phyloP scores from a whole-genome alignment of 768 basidiomycete genomes.

The Mycena polygramma region DNA sequence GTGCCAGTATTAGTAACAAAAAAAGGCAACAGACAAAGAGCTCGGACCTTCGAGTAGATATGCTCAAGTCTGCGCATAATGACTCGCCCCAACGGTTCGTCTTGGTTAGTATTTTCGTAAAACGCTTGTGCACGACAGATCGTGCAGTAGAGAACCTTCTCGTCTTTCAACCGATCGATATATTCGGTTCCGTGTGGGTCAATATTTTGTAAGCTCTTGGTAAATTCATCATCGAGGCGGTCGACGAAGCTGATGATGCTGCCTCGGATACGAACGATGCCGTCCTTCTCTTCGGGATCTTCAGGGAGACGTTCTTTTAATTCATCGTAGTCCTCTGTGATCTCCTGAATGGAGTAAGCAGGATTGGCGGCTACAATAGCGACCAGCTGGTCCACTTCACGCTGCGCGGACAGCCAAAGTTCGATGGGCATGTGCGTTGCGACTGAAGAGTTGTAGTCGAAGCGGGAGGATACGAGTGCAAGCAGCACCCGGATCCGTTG shows the following conservation, averaged over 20 bases:
- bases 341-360: conserved; percentile 87
- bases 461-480: conserved; percentile 92
- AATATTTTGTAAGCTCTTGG: conserved; percentile 95
- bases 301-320: conserved; percentile 82
- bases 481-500: conserved; percentile 95
- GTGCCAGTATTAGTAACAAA: conserved; percentile 23
- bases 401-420: conserved; percentile 88
- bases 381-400: conserved; percentile 91
- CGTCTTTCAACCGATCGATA: conserved; percentile 95
- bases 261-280: conserved; percentile 89
- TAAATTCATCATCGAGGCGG: conserved; percentile 98
- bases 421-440: conserved; percentile 93
- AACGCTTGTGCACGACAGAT: conserved; percentile 93
- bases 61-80: conserved; percentile 97
- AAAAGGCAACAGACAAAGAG: not conserved
- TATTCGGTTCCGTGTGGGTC: conserved; percentile 99
- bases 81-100: conserved; percentile 87
- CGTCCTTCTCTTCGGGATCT: conserved; percentile 68
- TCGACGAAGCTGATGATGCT: conserved; percentile 97
- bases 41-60: conserved; percentile 90
- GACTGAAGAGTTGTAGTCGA: conserved; percentile 95
- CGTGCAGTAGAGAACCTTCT: conserved; percentile 92
- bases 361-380: conserved; percentile 79
- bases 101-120: conserved; percentile 85
- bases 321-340: conserved; percentile 94